A percentile compares a stretch with the other conserved stretches of the same genome.
Evolutionary conservation across 345 rosid species (phyloP).

Genomic region (Corchorus olitorius): DNA sequence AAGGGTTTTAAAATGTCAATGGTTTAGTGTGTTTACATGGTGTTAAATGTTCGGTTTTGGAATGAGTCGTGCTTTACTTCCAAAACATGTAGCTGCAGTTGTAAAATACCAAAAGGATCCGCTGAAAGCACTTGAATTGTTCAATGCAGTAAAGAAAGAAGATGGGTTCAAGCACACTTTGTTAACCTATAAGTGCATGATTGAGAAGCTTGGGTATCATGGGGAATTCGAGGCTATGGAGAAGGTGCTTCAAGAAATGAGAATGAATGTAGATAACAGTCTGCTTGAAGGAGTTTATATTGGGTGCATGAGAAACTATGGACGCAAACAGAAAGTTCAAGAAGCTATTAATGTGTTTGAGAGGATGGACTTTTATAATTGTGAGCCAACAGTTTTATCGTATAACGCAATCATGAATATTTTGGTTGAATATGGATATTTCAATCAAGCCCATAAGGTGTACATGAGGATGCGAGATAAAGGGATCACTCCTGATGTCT

Average conservation of each 20-base stretch:
- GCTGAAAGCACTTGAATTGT: conserved; percentile 67
- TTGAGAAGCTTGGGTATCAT: conserved; percentile 74
- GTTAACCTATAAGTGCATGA: conserved; percentile 65
- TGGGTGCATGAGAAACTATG: conserved; percentile 69
- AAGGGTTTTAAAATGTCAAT: conserved; percentile 10
- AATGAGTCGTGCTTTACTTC: conserved; percentile 69
- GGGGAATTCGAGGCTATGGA: conserved; percentile 87
- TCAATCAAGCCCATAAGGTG: conserved; percentile 81
- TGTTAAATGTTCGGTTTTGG: conserved; percentile 14
- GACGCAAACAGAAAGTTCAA: conserved; percentile 76
- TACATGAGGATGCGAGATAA: conserved; percentile 79
- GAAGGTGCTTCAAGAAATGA: conserved; percentile 50
- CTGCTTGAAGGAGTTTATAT: conserved; percentile 80
- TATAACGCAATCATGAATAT: conserved; percentile 83
- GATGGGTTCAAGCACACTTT: conserved; percentile 71
- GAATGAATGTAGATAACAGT: conserved; percentile 46
- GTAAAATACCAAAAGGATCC: conserved; percentile 73
- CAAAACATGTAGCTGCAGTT: conserved; percentile 79
- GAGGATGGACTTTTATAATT: conserved; percentile 87
- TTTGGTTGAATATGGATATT: conserved; percentile 66
- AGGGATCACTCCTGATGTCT: conserved; percentile 72
- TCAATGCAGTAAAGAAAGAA: conserved; percentile 70
- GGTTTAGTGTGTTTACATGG: conserved; percentile 17
- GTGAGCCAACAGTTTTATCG: conserved; percentile 69
- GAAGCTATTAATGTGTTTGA: conserved; percentile 85